Conservation (phyloP, 805 yeast genomes). For the Yamadazyma ubonensis region DNA sequence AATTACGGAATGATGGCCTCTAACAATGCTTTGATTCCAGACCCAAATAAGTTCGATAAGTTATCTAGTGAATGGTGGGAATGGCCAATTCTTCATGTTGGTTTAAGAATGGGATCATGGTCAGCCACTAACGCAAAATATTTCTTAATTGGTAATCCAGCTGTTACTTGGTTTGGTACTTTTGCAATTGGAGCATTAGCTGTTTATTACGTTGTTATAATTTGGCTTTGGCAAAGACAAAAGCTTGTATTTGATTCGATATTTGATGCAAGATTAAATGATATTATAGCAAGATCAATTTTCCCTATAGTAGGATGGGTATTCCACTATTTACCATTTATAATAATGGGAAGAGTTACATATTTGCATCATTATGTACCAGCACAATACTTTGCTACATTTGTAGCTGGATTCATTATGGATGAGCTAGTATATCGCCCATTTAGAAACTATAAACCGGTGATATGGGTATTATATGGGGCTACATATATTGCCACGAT, state of each 20-base stretch:
- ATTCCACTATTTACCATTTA: conserved; percentile 41
- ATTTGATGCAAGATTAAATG: conserved; percentile 28
- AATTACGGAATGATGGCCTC: conserved; percentile 89
- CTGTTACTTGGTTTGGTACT: conserved; percentile 62
- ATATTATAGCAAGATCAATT: conserved; percentile 29
- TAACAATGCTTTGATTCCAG: conserved; percentile 79
- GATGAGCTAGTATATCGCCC: conserved; percentile 35
- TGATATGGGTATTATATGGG: conserved; percentile 35
- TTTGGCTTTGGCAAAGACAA: conserved; percentile 36
- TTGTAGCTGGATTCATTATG: conserved; percentile 61
- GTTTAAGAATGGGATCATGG: conserved; percentile 79
- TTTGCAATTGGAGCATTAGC: conserved; percentile 22
- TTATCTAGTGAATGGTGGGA: conserved; percentile 79
- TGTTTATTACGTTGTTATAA: conserved; percentile 18
- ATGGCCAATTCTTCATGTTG: conserved; percentile 80
- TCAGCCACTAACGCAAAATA: conserved; percentile 55
- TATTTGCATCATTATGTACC: conserved; percentile 47
- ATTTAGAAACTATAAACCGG: conserved; percentile 16
- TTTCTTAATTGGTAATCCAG: conserved; percentile 73
- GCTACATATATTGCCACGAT: conserved; percentile 49
- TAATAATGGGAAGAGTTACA: conserved; percentile 43
- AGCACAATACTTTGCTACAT: conserved; percentile 60
- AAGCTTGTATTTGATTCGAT: conserved; percentile 16
- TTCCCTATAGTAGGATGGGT: conserved; percentile 42
- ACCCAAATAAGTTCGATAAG: conserved; percentile 68